A percentile compares a stretch with the other conserved stretches of the same genome.
Conservation (phyloP, 371 early-diverging fungal genomes). For the Syncephalis fuscata region DNA sequence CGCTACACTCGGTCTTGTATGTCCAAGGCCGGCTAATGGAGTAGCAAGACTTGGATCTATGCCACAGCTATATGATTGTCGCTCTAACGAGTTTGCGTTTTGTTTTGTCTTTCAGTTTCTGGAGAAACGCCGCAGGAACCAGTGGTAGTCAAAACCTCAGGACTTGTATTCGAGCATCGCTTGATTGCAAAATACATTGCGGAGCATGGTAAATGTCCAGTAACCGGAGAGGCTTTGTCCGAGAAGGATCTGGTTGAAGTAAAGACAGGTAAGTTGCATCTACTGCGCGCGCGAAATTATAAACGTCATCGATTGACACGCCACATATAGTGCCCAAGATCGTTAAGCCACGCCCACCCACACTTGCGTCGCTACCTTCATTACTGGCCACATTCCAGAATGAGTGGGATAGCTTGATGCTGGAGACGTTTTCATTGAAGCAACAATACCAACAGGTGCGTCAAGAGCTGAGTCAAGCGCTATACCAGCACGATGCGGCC, state of each 20-base stretch:
- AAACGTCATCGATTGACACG: no score
- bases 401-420: constrained; percentile 88
- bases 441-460: constrained; percentile 80
- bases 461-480: constrained; percentile 78
- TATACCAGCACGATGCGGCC: constrained; percentile 92
- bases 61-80: not conserved
- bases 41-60: no score
- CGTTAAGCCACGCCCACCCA: constrained; percentile 78
- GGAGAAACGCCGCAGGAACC: constrained; percentile 82
- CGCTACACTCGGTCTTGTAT: no score
- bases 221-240: constrained; percentile 51
- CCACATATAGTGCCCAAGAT: constrained; percentile 46
- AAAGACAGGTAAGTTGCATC: constrained; percentile 39
- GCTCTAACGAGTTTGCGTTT: not conserved
- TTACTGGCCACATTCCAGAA: constrained; percentile 77
- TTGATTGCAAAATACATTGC: constrained; percentile 75
- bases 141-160: constrained; percentile 69
- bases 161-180: constrained; percentile 70
- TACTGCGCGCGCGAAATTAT: not conserved
- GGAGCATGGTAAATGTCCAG: constrained; percentile 72
- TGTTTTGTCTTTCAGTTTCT: constrained; percentile 50
- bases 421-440: constrained; percentile 81
- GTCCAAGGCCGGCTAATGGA: no score
- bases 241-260: constrained; percentile 66
- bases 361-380: constrained; percentile 80